Evolutionary conservation across 345 rosid species (phyloP), one percentile per base, ranked within the genome.

Genomic region (Cardamine occulta): DNA sequence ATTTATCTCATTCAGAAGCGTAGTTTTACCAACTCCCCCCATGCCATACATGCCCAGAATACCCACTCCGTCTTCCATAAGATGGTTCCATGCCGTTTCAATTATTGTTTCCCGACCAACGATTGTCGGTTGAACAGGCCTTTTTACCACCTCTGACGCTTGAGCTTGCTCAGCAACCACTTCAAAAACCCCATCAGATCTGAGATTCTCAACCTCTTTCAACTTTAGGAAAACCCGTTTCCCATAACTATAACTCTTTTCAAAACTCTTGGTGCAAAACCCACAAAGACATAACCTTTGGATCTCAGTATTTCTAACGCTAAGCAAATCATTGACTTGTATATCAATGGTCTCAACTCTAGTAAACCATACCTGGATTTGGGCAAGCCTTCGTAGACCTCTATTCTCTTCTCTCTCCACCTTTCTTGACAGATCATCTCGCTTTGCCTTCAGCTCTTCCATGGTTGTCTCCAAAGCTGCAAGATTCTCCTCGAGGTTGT

Each of bases 281-380:
- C 68, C 69, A 35, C 52, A 49, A 24, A 63, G n/a, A 29, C 70
- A 77, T 32, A 66, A 31, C 11, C 59, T 55, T 7, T 78, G 4
- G 6, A 49, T 42, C 18, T 48, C 69, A 3, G 9, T 3, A 0
- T 0, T 37, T 23, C 12, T 29, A 15, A n/a, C 58, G 23, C 11
- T 37, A 5, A 73, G 0, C 24, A 79, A 6, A 4, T 1, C 45
- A 4, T 53, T 44, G 12, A 55, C 70, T 24, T 44, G 5, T 14
- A 1, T 14, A 17, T 26, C 18, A 4, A 45, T 35, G 12, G 40
- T 28, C 31, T 64, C 49, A 11, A 58, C 63, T 24, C 40, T 34
- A 44, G 54, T 32, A 23, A 77, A 55, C 67, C 67, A 71, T 6
- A 39, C 39, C 21, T 57, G 48, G 34, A 78, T 21, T 39, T 37